Conservation (phyloP, 2,329 filamentous ascomycete species). For the Epicoccum sorghinum region DNA sequence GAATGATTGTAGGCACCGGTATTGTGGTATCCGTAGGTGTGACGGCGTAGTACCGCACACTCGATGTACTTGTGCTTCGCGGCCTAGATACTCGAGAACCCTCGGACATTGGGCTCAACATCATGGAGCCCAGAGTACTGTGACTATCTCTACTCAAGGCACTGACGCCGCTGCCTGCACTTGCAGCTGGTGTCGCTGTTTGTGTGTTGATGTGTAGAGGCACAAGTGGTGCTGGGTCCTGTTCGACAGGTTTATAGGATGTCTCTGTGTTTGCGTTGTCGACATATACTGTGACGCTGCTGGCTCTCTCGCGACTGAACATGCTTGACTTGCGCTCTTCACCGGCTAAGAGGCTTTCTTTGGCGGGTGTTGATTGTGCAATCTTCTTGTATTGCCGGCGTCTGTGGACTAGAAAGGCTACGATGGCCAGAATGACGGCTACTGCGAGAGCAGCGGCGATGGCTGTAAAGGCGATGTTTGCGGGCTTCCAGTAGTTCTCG, state of each 20-base stretch:
- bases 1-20: conserved; percentile 40
- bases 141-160: conserved; percentile 23
- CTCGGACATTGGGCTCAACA: conserved; percentile 31
- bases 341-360: conserved; percentile 33
- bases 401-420: conserved; percentile 31
- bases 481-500: conserved; percentile 30
- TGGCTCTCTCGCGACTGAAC: conserved; percentile 39
- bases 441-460: conserved; percentile 35
- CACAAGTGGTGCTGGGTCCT: conserved; percentile 33
- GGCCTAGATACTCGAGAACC: conserved; percentile 25
- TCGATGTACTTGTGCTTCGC: conserved; percentile 38
- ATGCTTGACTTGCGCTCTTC: conserved; percentile 41
- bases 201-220: conserved; percentile 35
- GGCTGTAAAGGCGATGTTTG: conserved; percentile 34
- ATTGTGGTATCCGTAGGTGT: conserved; percentile 26
- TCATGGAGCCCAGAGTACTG: conserved; percentile 28
- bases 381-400: conserved; percentile 35
- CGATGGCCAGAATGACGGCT: conserved; percentile 23
- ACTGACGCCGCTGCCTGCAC: conserved; percentile 32
- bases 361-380: conserved; percentile 25
- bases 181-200: conserved; percentile 23
- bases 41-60: conserved; percentile 40
- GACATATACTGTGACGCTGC: conserved; percentile 40
- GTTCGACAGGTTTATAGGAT: conserved; percentile 25
- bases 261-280: conserved; percentile 27